Conservation (phyloP, 2,329 filamentous ascomycete genomes). For the Epichloe bromicola region DNA sequence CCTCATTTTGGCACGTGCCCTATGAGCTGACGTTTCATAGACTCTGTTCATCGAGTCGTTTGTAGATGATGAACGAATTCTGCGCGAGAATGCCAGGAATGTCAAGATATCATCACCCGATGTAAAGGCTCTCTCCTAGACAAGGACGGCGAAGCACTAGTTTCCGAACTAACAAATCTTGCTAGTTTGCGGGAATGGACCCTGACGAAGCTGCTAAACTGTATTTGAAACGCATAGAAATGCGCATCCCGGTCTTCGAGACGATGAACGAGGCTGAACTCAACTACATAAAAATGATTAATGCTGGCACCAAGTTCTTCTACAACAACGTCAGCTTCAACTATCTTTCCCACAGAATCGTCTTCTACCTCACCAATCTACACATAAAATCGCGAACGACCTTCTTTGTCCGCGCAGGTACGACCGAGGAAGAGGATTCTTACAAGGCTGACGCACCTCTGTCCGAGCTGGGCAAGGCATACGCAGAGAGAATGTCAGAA, state of each 20-base stretch:
- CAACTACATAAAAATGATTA: constrained; percentile 99
- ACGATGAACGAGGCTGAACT: constrained; percentile 90
- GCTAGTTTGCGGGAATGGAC: constrained; percentile 76
- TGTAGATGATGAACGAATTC: constrained; percentile 84
- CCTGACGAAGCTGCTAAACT: constrained; percentile 84
- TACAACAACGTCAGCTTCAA: constrained; percentile 97
- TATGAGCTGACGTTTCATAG: constrained; percentile 27
- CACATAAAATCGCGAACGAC: constrained; percentile 93
- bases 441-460: constrained; percentile 86
- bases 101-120: constrained; percentile 98
- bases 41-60: constrained; percentile 95
- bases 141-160: neutral
- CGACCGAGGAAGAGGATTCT: constrained; percentile 74
- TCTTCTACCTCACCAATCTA: constrained; percentile 94
- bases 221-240: constrained; percentile 79
- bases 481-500: constrained; percentile 77
- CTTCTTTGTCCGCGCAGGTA: constrained; percentile 82
- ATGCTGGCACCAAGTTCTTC: constrained; percentile 81
- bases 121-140: constrained; percentile 33
- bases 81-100: constrained; percentile 90
- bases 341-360: constrained; percentile 91
- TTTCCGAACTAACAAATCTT: neutral
- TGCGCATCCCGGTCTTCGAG: constrained; percentile 90
- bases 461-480: constrained; percentile 66
- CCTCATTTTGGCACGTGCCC: neutral